These are phyloP conservation scores for Edaphochlamys debaryana DNA, from an alignment of 139 green algal species.

Conservation along the genomic window DNA sequence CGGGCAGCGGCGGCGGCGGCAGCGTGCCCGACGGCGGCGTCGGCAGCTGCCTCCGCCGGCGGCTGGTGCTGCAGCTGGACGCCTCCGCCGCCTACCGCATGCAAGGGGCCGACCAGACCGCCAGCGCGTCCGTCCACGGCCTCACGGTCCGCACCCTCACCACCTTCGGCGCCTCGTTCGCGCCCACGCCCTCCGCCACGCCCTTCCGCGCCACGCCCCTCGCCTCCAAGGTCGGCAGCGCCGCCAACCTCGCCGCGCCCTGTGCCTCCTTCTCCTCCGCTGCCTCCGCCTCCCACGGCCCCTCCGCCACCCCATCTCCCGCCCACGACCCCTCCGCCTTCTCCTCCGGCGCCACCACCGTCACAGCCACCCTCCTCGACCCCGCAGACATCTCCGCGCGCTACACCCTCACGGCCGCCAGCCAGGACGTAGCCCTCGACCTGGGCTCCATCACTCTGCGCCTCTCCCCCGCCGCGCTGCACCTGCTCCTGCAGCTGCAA, in stretches of 20 bases:
- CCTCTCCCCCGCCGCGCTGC: slow-evolving; percentile 75
- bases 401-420: neutral
- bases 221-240: neutral
- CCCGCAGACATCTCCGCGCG: slow-evolving; percentile 48
- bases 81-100: slow-evolving; percentile 26
- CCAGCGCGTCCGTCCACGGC: slow-evolving; percentile 8
- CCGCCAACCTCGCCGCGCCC: neutral
- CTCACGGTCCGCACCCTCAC: slow-evolving; percentile 32
- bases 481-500: slow-evolving; percentile 64
- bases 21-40: neutral
- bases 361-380: slow-evolving; percentile 49
- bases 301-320: neutral
- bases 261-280: too few relatives aligned
- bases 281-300: neutral
- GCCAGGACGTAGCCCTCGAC: slow-evolving; percentile 62
- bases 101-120: neutral
- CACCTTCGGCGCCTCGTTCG: neutral
- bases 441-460: slow-evolving; percentile 62
- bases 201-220: neutral
- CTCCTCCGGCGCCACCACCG: neutral
- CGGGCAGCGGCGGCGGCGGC: neutral
- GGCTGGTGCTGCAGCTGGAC: slow-evolving; percentile 56
- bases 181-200: neutral
- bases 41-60: slow-evolving; percentile 31
- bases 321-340: too few relatives aligned